Percentiles rank a stretch among this genome's conserved stretches.
Evolutionary conservation across 1,139 yeast genomes (phyloP).

Genomic region (Suhomyces panamericanus): DNA sequence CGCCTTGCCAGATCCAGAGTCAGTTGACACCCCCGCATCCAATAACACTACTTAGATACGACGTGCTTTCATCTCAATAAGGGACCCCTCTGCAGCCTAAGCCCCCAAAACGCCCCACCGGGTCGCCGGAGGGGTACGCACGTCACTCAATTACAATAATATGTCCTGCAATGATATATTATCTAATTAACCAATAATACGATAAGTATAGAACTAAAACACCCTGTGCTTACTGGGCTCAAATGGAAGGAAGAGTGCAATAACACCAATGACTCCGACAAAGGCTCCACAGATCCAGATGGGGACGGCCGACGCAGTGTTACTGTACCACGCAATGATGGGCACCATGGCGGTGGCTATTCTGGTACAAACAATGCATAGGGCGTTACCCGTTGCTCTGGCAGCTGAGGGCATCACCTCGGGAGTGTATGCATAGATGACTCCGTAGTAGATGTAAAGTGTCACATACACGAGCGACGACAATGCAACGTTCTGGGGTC

Average conservation of each 20-base stretch:
- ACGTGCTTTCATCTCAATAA: too few species aligned
- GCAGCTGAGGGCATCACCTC: constrained; percentile 58
- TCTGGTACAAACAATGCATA: constrained; percentile 50
- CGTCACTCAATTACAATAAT: too few species aligned
- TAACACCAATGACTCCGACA: constrained; percentile 44
- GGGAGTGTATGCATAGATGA: constrained; percentile 58
- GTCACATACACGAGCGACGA: constrained; percentile 52
- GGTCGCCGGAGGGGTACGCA: too few species aligned
- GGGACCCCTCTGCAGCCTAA: too few species aligned
- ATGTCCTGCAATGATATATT: too few species aligned
- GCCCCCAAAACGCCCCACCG: too few species aligned
- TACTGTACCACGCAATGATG: constrained; percentile 49
- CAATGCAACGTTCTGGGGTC: constrained; percentile 53
- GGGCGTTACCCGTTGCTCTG: constrained; percentile 57
- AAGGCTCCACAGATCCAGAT: constrained; percentile 62
- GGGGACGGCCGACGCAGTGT: constrained; percentile 47
- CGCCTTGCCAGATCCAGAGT: too few species aligned
- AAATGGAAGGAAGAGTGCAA: constrained; percentile 47
- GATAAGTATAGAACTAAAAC: constrained; percentile 13
- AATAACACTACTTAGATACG: too few species aligned
- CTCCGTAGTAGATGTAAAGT: constrained; percentile 54
- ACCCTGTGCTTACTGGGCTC: constrained; percentile 38
- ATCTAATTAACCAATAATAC: neutral
- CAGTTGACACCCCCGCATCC: too few species aligned
- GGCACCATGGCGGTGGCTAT: constrained; percentile 52